phyloP scores from a whole-genome alignment of 495 filamentous ascomycete species.

The Penicillium soppii region DNA sequence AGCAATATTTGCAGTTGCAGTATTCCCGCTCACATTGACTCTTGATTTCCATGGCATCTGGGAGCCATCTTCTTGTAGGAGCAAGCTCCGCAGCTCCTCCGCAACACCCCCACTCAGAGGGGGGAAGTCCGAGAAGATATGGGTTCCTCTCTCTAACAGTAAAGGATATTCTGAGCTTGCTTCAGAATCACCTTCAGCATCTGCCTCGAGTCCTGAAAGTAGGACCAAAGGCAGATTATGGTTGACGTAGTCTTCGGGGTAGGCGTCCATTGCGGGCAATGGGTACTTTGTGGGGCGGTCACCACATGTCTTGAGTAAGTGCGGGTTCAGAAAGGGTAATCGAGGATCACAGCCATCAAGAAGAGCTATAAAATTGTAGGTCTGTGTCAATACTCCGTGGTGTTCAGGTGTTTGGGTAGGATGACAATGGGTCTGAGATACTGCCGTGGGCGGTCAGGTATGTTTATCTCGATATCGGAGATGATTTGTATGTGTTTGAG shows the following conservation, averaged over 20 bases:
- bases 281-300: slow-evolving; percentile 27
- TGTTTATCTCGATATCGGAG: background rate
- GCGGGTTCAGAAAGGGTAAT: too few species aligned
- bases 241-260: slow-evolving; percentile 74
- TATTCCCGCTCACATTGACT: slow-evolving; percentile 32
- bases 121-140: slow-evolving; percentile 67
- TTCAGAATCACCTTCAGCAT: slow-evolving; percentile 18
- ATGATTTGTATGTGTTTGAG: too few species aligned
- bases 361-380: background rate
- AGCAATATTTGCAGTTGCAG: slow-evolving; percentile 19
- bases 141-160: slow-evolving; percentile 56
- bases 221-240: slow-evolving; percentile 81
- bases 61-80: slow-evolving; percentile 66
- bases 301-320: slow-evolving; percentile 43
- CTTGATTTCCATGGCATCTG: slow-evolving; percentile 57
- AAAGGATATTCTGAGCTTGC: slow-evolving; percentile 40
- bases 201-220: slow-evolving; percentile 66
- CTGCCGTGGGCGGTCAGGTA: slow-evolving; percentile 9
- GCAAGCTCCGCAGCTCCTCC: slow-evolving; percentile 62
- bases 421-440: slow-evolving; percentile 1
- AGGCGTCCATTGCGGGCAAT: slow-evolving; percentile 76
- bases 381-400: background rate
- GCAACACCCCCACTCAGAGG: slow-evolving; percentile 63
- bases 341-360: background rate
- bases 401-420: slow-evolving; percentile 1